These are phyloP conservation scores for Eucalyptus polyanthemos DNA, from an alignment of 345 rosid genomes.

Conservation along the genomic window DNA sequence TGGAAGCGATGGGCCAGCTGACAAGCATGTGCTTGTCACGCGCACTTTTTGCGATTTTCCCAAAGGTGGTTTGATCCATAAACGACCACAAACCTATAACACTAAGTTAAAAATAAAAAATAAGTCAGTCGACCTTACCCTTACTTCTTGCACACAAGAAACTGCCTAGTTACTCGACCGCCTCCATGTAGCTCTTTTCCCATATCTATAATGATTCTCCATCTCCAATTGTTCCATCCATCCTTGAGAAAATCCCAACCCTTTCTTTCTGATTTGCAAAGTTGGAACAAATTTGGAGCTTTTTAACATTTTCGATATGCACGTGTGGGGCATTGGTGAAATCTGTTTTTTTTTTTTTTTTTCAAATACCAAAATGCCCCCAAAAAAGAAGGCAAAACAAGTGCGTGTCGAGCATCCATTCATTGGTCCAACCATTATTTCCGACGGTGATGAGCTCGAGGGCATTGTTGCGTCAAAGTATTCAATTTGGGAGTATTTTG, in stretches of 20 bases:
- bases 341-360: neutral
- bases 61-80: neutral
- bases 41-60: neutral
- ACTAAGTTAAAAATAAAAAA: neutral
- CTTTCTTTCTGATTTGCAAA: neutral
- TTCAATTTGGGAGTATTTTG: neutral
- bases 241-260: neutral
- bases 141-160: too few relatives aligned
- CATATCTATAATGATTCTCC: neutral
- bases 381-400: neutral
- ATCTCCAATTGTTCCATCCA: neutral
- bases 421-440: neutral
- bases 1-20: neutral
- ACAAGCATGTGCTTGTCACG: neutral
- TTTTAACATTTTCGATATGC: neutral
- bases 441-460: neutral
- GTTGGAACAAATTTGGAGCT: neutral
- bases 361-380: neutral
- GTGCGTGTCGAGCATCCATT: neutral
- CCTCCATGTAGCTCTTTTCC: neutral
- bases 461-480: neutral
- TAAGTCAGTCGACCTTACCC: too few relatives aligned
- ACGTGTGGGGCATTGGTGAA: neutral
- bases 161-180: too few relatives aligned
- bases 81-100: neutral